Base-by-base conservation (phyloP, 176 grass and related monocot genomes). In the Triticum urartu region DNA sequence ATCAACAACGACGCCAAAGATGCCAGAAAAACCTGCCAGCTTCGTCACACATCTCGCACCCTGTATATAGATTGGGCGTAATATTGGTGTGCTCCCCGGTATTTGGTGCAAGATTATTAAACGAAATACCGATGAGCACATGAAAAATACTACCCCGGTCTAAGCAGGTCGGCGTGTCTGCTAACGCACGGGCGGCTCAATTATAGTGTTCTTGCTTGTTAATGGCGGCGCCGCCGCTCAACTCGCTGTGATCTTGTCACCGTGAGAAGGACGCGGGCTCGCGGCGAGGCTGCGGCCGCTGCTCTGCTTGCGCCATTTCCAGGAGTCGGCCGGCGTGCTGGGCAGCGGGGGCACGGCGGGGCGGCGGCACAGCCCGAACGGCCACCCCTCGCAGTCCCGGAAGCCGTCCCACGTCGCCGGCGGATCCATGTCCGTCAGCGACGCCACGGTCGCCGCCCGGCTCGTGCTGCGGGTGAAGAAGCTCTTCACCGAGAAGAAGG, bases 401-500 rank as follows among this genome's bases (percentile, higher is more conserved):
- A 99, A 90, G 34, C 90, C 87, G 11, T 91, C 90, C 87, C 86
- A 83, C 20, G 66, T 85, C 11, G 88, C 82, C 78, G 52, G 35
- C 82, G 20, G 9, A 61, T 88, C 93, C 87, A 71, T 24, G 84
- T 81, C 85, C 35, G 78, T 22, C 89, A 61, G 79, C 75, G 82
- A 91, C 67, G 66, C 86, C 58, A 68, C 64, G 2, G 93, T 90
- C 60, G 92, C 87, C 24, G 65, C 88, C 4, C 90, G 80, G 83
- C 89, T 92, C 39, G 92, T 93, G 83, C 93, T 94, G 80, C 84
- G 89, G 15, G 97, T 91, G 85, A 97, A 93, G 87, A 86, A 93
- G 89, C 94, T 97, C 87, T 90, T 97, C 85, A 94, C 90, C 42
- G 97, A 99, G 79, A 91, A 97, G 87, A 91, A 99, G 7, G 85